These are phyloP conservation scores for Teratosphaeriaceae sp. DNA, from an alignment of 2,329 filamentous ascomycete species.

Conservation along the genomic window DNA sequence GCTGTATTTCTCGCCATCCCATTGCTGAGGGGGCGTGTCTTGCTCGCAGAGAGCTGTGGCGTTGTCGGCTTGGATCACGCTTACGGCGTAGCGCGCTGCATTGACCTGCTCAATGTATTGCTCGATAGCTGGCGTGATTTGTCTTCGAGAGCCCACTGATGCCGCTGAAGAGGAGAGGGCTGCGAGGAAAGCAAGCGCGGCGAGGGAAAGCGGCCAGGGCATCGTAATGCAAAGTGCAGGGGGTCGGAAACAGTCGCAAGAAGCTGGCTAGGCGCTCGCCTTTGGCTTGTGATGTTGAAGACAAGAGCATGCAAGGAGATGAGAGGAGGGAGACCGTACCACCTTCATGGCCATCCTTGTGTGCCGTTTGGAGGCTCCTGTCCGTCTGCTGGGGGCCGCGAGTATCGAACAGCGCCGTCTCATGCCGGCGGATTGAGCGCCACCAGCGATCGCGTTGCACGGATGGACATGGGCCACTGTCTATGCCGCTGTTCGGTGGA, in stretches of 20 bases:
- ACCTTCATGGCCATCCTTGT: not conserved
- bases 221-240: no score
- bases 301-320: not conserved
- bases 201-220: not conserved
- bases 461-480: no score
- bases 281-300: no score
- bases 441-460: no score
- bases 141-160: not conserved
- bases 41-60: not conserved
- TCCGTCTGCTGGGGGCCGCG: not conserved
- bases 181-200: not conserved
- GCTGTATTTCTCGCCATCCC: not conserved
- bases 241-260: no score
- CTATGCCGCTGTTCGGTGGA: no score
- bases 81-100: not conserved
- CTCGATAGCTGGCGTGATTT: not conserved
- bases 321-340: not conserved
- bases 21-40: not conserved
- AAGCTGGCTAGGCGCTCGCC: not conserved
- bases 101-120: not conserved
- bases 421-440: no score
- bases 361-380: not conserved
- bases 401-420: no score
- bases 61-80: constrained; percentile 3
- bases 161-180: not conserved